Evolutionary conservation across 331 rosid species (phyloP).

Genomic region (Acacia pycnantha): DNA sequence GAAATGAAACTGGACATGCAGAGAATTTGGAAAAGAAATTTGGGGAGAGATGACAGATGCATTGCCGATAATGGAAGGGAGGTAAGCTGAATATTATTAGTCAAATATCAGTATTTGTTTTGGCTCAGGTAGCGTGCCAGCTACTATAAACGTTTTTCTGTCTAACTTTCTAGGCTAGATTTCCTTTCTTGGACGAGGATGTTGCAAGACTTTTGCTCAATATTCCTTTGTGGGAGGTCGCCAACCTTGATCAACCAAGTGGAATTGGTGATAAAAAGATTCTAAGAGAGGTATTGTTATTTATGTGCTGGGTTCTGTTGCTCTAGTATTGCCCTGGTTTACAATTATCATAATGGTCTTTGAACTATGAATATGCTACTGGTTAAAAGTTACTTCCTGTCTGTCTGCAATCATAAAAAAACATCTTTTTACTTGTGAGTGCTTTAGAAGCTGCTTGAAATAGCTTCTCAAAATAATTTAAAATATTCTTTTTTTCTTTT

Average conservation of each 20-base stretch:
- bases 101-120: slow-evolving; percentile 6
- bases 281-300: slow-evolving; percentile 71
- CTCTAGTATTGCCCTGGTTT: slow-evolving; percentile 18
- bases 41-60: slow-evolving; percentile 96
- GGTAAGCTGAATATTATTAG: slow-evolving; percentile 48
- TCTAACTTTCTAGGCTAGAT: slow-evolving; percentile 65
- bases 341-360: background rate
- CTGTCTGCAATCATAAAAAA: background rate
- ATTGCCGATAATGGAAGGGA: slow-evolving; percentile 94
- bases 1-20: slow-evolving; percentile 97
- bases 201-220: slow-evolving; percentile 64
- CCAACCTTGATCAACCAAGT: slow-evolving; percentile 86
- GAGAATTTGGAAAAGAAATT: slow-evolving; percentile 98
- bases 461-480: background rate
- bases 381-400: background rate
- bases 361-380: background rate
- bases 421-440: background rate
- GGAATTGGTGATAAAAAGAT: slow-evolving; percentile 91
- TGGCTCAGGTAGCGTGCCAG: slow-evolving; percentile 6
- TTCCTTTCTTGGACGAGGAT: slow-evolving; percentile 97
- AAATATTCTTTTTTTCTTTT: background rate
- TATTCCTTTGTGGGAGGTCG: slow-evolving; percentile 84
- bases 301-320: slow-evolving; percentile 16
- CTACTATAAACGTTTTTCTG: background rate
- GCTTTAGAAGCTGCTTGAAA: background rate